Conservation (phyloP, 2,329 filamentous ascomycete genomes). For the Emergomyces orientalis region DNA sequence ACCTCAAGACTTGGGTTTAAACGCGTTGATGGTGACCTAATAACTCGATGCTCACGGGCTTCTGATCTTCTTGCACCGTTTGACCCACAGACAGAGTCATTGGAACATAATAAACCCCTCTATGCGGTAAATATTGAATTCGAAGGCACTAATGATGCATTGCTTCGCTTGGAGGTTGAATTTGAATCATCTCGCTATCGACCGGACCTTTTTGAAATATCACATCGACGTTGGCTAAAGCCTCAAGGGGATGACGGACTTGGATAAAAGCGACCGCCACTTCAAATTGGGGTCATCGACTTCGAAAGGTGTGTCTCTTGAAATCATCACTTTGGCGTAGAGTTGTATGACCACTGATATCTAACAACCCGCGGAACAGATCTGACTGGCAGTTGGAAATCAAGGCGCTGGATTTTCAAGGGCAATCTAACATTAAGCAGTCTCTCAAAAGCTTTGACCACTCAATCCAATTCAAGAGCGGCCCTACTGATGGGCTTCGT, state of each 20-base stretch:
- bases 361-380: conserved; percentile 19
- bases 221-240: conserved; percentile 29
- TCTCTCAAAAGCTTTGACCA: conserved; percentile 25
- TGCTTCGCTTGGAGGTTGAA: conserved; percentile 32
- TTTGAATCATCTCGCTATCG: conserved; percentile 24
- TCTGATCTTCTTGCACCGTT: conserved; percentile 24
- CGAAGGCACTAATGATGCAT: conserved; percentile 19
- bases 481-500: conserved; percentile 19
- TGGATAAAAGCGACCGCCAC: conserved; percentile 20
- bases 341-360: background rate
- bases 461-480: conserved; percentile 21
- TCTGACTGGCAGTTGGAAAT: conserved; percentile 36
- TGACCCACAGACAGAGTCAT: conserved; percentile 16
- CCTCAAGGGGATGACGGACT: conserved; percentile 18
- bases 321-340: background rate
- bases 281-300: conserved; percentile 31
- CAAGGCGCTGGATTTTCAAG: conserved; percentile 31
- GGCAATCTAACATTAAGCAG: conserved; percentile 20
- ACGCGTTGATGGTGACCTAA: conserved; percentile 20
- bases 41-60: conserved; percentile 24
- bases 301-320: conserved; percentile 26
- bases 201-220: conserved; percentile 27
- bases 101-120: conserved; percentile 22
- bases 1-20: conserved; percentile 20
- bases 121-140: conserved; percentile 38